These are phyloP conservation scores for Xylariaceae sp. DNA, from an alignment of 2,329 filamentous ascomycete species.

Conservation along the genomic window DNA sequence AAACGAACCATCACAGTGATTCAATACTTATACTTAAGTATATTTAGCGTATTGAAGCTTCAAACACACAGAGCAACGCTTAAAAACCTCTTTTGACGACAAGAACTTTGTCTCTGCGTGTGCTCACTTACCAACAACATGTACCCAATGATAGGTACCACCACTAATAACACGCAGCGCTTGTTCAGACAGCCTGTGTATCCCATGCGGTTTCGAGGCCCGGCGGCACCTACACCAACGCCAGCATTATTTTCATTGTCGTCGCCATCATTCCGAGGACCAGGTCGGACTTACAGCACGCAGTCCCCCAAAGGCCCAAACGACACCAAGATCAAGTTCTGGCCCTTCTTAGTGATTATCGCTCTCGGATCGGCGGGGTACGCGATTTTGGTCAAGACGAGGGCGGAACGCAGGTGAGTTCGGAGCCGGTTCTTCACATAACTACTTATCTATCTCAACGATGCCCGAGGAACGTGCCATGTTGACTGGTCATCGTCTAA, in stretches of 20 bases:
- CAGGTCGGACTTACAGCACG: slow-evolving; percentile 45
- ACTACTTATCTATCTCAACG: too few species aligned
- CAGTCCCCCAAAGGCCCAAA: slow-evolving; percentile 40
- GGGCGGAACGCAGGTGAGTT: slow-evolving; percentile 52
- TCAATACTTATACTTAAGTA: too few species aligned
- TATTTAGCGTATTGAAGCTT: too few species aligned
- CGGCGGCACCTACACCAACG: background rate
- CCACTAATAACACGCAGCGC: slow-evolving; percentile 23
- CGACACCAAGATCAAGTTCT: slow-evolving; percentile 57
- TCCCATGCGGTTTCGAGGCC: slow-evolving; percentile 17
- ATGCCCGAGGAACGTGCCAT: background rate
- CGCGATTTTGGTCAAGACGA: slow-evolving; percentile 52
- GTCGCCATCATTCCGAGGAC: background rate
- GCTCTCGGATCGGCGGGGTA: slow-evolving; percentile 53
- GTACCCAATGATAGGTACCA: too few species aligned
- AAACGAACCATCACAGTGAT: background rate
- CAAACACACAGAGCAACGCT: too few species aligned
- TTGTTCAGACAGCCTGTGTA: slow-evolving; percentile 27
- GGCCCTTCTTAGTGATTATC: slow-evolving; percentile 58
- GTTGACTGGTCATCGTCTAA: background rate
- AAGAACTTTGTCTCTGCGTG: background rate
- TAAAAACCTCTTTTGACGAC: too few species aligned
- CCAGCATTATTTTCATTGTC: background rate
- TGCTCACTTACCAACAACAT: background rate
- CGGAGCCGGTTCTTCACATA: too few species aligned